A percentile compares a stretch with the other conserved stretches of the same genome.
phyloP scores from a whole-genome alignment of 306 rosid species.

The Citrullus mucosospermus region DNA sequence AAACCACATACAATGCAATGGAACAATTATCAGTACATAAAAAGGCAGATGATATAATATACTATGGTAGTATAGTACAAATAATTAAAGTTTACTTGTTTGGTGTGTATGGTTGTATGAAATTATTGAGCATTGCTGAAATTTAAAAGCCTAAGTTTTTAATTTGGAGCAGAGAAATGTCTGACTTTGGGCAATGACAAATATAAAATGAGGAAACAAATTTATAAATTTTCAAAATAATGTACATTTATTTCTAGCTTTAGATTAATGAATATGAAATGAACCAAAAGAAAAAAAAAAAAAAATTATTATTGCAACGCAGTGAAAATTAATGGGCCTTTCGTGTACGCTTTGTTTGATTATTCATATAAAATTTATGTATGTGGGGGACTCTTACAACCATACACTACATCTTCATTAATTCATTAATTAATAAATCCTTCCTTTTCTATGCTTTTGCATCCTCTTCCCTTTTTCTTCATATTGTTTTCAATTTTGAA shows the following conservation, averaged over 20 bases:
- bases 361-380: background rate
- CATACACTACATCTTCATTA: background rate
- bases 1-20: too few relatives aligned
- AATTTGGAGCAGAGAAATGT: background rate
- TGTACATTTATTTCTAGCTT: background rate
- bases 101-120: background rate
- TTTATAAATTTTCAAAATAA: background rate
- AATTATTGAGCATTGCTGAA: background rate
- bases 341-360: background rate
- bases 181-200: background rate
- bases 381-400: background rate
- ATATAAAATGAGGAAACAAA: background rate
- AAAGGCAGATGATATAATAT: too few relatives aligned
- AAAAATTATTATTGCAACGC: background rate
- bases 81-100: background rate
- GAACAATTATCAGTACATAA: background rate
- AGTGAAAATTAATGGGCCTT: background rate
- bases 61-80: background rate
- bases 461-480: too few relatives aligned
- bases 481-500: too few relatives aligned
- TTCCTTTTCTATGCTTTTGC: background rate
- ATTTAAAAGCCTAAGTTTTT: background rate
- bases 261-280: background rate
- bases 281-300: background rate
- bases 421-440: background rate